Percentiles rank a stretch among this genome's conserved stretches.
Evolutionary conservation across 495 filamentous ascomycete species (phyloP).

Genomic region (Sordaria brevicollis): DNA sequence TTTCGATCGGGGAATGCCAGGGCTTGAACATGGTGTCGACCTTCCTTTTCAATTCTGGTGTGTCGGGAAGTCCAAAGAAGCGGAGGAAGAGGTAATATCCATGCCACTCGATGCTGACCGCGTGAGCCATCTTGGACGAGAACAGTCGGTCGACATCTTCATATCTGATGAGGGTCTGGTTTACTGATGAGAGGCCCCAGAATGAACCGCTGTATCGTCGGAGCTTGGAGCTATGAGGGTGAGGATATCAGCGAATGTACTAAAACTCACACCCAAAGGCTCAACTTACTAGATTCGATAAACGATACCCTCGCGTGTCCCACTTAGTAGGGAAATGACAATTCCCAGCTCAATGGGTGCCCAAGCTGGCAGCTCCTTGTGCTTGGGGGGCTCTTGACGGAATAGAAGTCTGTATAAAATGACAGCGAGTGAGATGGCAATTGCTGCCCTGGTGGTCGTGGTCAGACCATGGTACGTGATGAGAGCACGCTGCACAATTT

Average conservation of each 20-base stretch:
- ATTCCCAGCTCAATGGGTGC: background rate
- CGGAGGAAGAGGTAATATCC: background rate
- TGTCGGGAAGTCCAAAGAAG: background rate
- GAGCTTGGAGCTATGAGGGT: background rate
- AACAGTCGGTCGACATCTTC: background rate
- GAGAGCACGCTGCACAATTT: background rate
- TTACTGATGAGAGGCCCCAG: background rate
- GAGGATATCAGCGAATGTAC: background rate
- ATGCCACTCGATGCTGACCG: background rate
- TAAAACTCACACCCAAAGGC: background rate
- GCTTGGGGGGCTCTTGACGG: background rate
- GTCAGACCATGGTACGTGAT: background rate
- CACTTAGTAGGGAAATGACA: background rate
- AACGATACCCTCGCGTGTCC: background rate
- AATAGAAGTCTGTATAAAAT: background rate
- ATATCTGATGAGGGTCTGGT: slow-evolving; percentile 1
- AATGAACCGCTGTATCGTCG: background rate
- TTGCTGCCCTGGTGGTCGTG: background rate
- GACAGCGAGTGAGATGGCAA: background rate
- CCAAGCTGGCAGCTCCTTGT: background rate
- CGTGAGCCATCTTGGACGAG: background rate
- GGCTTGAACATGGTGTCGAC: background rate
- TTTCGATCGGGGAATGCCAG: background rate
- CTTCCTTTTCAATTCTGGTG: background rate
- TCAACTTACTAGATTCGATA: background rate